phyloP scores from a whole-genome alignment of 2,329 filamentous ascomycete species.

The Cryphonectria nitschkei region DNA sequence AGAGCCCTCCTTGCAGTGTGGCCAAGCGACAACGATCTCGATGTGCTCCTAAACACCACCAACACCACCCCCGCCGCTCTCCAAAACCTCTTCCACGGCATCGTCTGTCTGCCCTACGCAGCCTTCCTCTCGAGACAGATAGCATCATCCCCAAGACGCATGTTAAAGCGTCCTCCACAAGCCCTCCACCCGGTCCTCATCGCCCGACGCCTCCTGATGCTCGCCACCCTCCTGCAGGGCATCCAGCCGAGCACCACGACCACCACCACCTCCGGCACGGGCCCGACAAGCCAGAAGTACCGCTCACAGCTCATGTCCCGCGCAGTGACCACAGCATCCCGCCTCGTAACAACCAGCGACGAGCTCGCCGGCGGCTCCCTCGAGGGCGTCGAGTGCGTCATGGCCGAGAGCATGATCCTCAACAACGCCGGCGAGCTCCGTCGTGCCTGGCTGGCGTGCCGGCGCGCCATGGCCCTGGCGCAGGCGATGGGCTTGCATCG shows the following conservation, averaged over 20 bases:
- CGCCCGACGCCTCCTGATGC: conserved; percentile 40
- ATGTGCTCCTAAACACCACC: conserved; percentile 37
- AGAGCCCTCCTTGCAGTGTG: conserved; percentile 41
- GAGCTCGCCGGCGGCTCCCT: conserved; percentile 47
- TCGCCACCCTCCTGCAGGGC: conserved; percentile 40
- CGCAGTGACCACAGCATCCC: conserved; percentile 36
- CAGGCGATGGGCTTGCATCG: conserved; percentile 30
- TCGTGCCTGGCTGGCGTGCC: conserved; percentile 48
- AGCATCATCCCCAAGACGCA: conserved; percentile 33
- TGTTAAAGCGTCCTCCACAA: conserved; percentile 39
- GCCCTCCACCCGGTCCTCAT: conserved; percentile 41
- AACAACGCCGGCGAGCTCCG: conserved; percentile 52
- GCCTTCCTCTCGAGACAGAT: conserved; percentile 28
- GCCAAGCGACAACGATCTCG: conserved; percentile 44
- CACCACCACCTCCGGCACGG: not conserved
- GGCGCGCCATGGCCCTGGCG: conserved; percentile 45
- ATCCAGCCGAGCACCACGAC: conserved; percentile 13
- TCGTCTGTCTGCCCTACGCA: conserved; percentile 41
- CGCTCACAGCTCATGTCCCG: conserved; percentile 33
- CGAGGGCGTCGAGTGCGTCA: conserved; percentile 55
- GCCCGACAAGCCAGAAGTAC: conserved; percentile 29
- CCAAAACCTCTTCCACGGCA: conserved; percentile 41
- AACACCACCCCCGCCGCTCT: conserved; percentile 31
- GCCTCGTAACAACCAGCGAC: conserved; percentile 50
- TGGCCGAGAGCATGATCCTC: conserved; percentile 51